Percentiles rank a stretch among this genome's conserved stretches.
These are phyloP conservation scores for Syzygium syzygioides DNA, from an alignment of 441 rosid species.

Conservation along the genomic window DNA sequence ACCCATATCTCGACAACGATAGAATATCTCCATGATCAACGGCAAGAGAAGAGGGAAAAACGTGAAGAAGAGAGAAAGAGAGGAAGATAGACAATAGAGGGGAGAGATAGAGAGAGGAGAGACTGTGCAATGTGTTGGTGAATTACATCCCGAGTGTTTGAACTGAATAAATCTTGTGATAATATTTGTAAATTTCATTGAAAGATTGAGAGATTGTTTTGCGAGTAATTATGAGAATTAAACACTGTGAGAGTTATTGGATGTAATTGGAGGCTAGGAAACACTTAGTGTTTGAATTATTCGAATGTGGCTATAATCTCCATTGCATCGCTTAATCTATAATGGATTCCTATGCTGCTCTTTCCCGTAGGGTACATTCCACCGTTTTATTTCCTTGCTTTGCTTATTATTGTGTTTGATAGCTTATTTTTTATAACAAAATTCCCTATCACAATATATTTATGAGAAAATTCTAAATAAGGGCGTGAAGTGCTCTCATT, in stretches of 20 bases:
- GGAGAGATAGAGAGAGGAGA: background rate
- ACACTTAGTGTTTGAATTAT: background rate
- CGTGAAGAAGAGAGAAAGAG: background rate
- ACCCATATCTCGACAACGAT: background rate
- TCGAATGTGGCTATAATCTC: background rate
- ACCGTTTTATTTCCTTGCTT: background rate
- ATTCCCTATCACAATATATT: background rate
- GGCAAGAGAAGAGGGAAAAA: background rate
- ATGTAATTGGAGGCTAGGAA: background rate
- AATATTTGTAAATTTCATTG: background rate
- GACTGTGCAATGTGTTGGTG: background rate
- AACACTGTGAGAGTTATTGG: background rate
- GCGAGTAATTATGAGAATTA: background rate
- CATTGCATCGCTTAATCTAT: too few relatives aligned
- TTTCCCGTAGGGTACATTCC: background rate
- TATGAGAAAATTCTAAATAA: background rate
- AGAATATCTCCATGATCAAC: background rate
- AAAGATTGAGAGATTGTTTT: background rate
- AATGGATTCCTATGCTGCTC: background rate
- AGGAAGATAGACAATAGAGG: background rate
- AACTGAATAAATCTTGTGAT: background rate
- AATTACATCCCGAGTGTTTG: background rate
- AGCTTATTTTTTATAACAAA: background rate
- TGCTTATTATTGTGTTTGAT: background rate
- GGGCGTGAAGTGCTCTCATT: too few relatives aligned